A percentile compares a stretch with the other conserved stretches of the same genome.
These are phyloP conservation scores for Hevea brasiliensis DNA, from an alignment of 345 rosid species.

Conservation along the genomic window DNA sequence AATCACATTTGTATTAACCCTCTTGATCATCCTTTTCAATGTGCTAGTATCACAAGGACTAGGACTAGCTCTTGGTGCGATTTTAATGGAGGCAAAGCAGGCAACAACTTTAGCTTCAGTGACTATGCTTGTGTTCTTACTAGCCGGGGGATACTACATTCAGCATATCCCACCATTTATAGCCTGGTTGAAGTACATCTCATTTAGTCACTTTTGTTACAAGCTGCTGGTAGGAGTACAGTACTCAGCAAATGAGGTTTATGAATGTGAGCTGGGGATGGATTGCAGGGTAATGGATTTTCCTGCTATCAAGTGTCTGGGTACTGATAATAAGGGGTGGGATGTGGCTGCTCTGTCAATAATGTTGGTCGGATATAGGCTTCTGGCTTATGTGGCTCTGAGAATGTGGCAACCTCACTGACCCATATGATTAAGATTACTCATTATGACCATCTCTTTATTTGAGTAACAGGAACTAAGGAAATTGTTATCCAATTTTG, in stretches of 20 bases:
- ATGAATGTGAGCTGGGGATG: conserved; percentile 50
- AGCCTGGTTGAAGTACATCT: conserved; percentile 85
- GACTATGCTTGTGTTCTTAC: conserved; percentile 73
- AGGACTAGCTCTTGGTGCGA: conserved; percentile 83
- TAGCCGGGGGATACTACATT: conserved; percentile 89
- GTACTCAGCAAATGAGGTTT: conserved; percentile 60
- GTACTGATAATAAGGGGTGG: conserved; percentile 44
- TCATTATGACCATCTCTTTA: neutral
- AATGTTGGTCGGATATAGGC: conserved; percentile 76
- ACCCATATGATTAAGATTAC: neutral
- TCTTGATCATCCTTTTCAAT: conserved; percentile 61
- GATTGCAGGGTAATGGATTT: conserved; percentile 75
- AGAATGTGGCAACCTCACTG: conserved; percentile 47
- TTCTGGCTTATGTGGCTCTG: conserved; percentile 73
- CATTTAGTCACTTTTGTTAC: conserved; percentile 85
- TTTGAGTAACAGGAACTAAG: conserved; percentile 8
- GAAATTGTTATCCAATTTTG: conserved; percentile 3
- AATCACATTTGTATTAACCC: conserved; percentile 60
- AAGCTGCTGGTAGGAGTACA: conserved; percentile 80
- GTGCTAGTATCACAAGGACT: conserved; percentile 85
- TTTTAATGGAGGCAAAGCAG: conserved; percentile 78
- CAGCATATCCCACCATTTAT: conserved; percentile 77
- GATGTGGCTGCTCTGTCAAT: conserved; percentile 62
- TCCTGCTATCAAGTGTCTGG: conserved; percentile 58
- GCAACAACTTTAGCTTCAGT: conserved; percentile 83